A percentile compares a stretch with the other conserved stretches of the same genome.
Conservation (phyloP, 139 green algal genomes). For the Coelastrella sp. region DNA sequence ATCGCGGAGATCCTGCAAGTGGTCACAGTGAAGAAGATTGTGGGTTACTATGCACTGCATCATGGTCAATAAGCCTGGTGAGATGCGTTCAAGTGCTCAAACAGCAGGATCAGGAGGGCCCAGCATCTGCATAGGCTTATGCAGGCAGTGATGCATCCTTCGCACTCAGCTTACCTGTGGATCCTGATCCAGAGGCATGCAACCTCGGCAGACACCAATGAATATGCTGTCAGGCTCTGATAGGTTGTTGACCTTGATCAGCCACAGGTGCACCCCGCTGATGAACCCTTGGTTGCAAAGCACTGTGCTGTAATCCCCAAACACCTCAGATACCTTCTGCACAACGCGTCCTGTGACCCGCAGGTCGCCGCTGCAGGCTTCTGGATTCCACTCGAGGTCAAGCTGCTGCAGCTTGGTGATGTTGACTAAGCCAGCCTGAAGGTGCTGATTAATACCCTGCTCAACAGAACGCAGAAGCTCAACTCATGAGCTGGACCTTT, state of each 20-base stretch:
- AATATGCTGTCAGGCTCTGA: conserved; percentile 74
- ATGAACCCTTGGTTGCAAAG: conserved; percentile 70
- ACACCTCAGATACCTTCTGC: conserved; percentile 72
- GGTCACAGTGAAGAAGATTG: not conserved
- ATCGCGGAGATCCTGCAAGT: conserved; percentile 61
- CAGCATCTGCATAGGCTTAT: not conserved
- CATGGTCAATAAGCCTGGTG: no score
- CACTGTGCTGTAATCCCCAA: conserved; percentile 73
- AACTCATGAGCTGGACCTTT: not conserved
- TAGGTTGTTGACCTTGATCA: conserved; percentile 72
- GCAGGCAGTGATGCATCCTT: not conserved
- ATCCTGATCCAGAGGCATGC: conserved; percentile 74
- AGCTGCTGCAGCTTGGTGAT: conserved; percentile 74
- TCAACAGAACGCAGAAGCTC: not conserved
- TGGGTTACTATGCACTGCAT: not conserved
- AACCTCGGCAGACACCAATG: conserved; percentile 73
- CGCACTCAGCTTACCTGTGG: conserved; percentile 52
- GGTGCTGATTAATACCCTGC: conserved; percentile 49
- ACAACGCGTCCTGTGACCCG: conserved; percentile 56
- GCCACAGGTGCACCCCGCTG: conserved; percentile 73
- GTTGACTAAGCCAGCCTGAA: conserved; percentile 68
- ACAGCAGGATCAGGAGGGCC: not conserved
- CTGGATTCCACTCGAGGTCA: conserved; percentile 65
- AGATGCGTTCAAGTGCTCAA: not conserved
- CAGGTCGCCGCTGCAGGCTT: conserved; percentile 69